A percentile compares a stretch with the other conserved stretches of the same genome.
Evolutionary conservation across 352 stramenopile genomes (phyloP).

Genomic region (Globisporangium parvum): DNA sequence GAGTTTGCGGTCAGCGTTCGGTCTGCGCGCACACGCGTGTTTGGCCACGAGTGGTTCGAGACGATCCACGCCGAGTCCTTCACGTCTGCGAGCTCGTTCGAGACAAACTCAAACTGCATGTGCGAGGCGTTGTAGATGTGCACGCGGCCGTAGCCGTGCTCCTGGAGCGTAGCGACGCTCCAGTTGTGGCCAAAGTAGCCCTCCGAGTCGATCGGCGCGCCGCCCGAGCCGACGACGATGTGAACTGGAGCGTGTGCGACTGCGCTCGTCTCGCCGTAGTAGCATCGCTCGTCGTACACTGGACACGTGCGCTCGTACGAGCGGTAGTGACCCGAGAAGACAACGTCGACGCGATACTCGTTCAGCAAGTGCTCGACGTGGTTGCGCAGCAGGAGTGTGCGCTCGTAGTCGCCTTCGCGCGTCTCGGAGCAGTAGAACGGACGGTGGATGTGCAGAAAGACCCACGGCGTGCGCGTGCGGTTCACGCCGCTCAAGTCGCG

Average conservation of each 20-base stretch:
- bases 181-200: constrained; percentile 24
- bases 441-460: constrained; percentile 56
- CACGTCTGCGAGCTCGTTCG: constrained; percentile 14
- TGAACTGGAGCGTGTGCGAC: constrained; percentile 44
- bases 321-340: constrained; percentile 57
- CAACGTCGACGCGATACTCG: constrained; percentile 46
- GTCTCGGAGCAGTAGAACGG: constrained; percentile 54
- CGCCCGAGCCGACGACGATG: constrained; percentile 46
- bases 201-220: constrained; percentile 26
- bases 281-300: constrained; percentile 43
- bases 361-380: constrained; percentile 40
- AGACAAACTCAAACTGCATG: constrained; percentile 48
- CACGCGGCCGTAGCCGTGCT: constrained; percentile 38
- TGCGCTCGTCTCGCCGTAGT: constrained; percentile 8
- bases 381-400: constrained; percentile 32
- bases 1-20: constrained; percentile 5
- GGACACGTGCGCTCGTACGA: constrained; percentile 58
- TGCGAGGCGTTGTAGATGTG: constrained; percentile 55
- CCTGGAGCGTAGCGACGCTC: constrained; percentile 7
- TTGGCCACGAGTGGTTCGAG: constrained; percentile 42
- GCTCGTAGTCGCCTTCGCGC: constrained; percentile 29
- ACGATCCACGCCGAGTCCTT: constrained; percentile 24
- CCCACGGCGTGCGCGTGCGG: constrained; percentile 46
- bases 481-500: constrained; percentile 42
- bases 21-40: constrained; percentile 22